phyloP scores from a whole-genome alignment of 2,329 filamentous ascomycete genomes.

The Tolypocladium ovalisporum region DNA sequence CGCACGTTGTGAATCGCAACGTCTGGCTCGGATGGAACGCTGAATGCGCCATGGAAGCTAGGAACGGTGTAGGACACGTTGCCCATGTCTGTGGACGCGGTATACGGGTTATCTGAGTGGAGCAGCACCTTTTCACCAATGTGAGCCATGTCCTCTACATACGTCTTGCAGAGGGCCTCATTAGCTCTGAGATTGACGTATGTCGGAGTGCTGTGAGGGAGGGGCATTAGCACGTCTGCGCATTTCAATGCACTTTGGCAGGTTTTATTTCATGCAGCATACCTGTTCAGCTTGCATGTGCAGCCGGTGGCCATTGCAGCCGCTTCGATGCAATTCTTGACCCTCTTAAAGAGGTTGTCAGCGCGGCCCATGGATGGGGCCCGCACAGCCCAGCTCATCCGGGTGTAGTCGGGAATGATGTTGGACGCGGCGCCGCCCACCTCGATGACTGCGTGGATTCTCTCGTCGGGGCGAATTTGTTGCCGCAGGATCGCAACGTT shows the following conservation, averaged over 20 bases:
- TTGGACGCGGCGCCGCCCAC: constrained; percentile 24
- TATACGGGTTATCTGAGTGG: constrained; percentile 23
- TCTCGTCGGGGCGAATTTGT: constrained; percentile 23
- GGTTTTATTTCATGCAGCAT: constrained; percentile 4
- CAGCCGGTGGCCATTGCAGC: constrained; percentile 23
- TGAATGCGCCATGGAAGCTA: constrained; percentile 36
- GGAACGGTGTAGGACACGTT: constrained; percentile 37
- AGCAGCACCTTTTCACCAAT: constrained; percentile 24
- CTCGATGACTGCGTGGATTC: constrained; percentile 25
- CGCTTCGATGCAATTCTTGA: constrained; percentile 24
- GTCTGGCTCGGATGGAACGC: constrained; percentile 24
- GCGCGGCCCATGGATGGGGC: constrained; percentile 19
- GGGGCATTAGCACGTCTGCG: too few relatives aligned
- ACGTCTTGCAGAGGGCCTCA: constrained; percentile 29
- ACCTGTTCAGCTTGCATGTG: constrained; percentile 22
- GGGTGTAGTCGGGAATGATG: constrained; percentile 26
- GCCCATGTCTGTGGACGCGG: constrained; percentile 37
- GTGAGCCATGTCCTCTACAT: constrained; percentile 30
- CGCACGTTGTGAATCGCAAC: constrained; percentile 26
- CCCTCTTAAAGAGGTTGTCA: constrained; percentile 16
- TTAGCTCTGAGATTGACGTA: constrained; percentile 37
- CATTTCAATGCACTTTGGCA: too few relatives aligned
- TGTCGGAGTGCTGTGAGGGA: constrained; percentile 15
- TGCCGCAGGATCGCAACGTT: constrained; percentile 25
- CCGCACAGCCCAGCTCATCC: constrained; percentile 27